These are phyloP conservation scores for Dalechampia spathulata DNA, from an alignment of 441 rosid genomes.

Conservation along the genomic window DNA sequence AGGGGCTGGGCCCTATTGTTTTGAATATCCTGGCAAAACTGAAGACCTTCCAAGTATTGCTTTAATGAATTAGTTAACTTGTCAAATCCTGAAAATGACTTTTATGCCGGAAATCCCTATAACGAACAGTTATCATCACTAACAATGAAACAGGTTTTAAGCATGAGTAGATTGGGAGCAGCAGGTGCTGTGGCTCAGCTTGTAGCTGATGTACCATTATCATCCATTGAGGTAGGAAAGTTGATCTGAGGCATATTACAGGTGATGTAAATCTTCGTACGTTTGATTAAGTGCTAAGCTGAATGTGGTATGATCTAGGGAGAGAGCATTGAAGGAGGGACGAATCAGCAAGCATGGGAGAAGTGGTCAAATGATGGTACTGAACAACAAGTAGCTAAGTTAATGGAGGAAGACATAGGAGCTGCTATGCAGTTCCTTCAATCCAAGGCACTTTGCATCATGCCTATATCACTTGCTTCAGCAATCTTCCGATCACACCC, in stretches of 20 bases:
- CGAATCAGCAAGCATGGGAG: slow-evolving; percentile 75
- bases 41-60: slow-evolving; percentile 16
- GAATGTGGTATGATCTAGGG: slow-evolving; percentile 33
- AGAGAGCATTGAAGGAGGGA: slow-evolving; percentile 64
- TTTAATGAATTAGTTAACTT: slow-evolving; percentile 19
- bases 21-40: slow-evolving; percentile 22
- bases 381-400: slow-evolving; percentile 83
- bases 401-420: slow-evolving; percentile 96
- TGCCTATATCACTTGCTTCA: slow-evolving; percentile 90
- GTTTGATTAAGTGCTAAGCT: slow-evolving; percentile 1
- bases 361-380: slow-evolving; percentile 93
- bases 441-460: slow-evolving; percentile 94
- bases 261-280: background rate
- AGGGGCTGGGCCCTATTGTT: slow-evolving; percentile 22
- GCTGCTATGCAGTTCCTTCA: slow-evolving; percentile 97
- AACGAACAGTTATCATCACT: too few species aligned
- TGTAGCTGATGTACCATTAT: slow-evolving; percentile 77
- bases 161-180: slow-evolving; percentile 98
- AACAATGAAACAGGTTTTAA: slow-evolving; percentile 58
- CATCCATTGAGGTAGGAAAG: slow-evolving; percentile 69
- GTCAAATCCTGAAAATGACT: slow-evolving; percentile 21
- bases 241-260: too few species aligned
- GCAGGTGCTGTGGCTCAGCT: slow-evolving; percentile 98
- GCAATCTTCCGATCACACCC: slow-evolving; percentile 77
- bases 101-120: slow-evolving; percentile 14